Evolutionary conservation across 306 rosid species (phyloP), one percentile per base, ranked within the genome.

Genomic region (Alnus glutinosa): DNA sequence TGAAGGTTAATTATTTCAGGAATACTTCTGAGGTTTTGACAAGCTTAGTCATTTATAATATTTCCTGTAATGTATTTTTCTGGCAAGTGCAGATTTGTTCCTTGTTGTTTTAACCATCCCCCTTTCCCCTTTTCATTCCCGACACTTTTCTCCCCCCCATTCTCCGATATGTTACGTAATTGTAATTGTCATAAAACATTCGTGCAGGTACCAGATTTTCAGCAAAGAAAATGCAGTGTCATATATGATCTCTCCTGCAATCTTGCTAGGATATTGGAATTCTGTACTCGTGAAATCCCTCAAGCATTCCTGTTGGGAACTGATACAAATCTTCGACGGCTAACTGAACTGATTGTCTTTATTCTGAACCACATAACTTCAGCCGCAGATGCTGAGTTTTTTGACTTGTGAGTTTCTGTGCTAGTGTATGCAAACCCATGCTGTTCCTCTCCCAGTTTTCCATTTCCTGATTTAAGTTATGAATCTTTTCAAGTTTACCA

Each of bases 171-270:
- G 64, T 28, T 28, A 23, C 28, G 28, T 23, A 23, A 23, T 50
- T 78, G 48, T 78, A 63, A 73, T 62, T 76, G 86, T 58, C 81
- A 67, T 59, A 77, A 77, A 78, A 67, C 51, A 79, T 72, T 36
- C 55, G 82, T 83, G 77, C 94, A 95, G 99, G 99, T 95, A 74
- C 32, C 89, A 80, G 98, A 95, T 81, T 95, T 93, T 88, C 98
- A 95, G 81, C 99, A 95, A 86, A 89, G 91, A 85, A 93, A 93
- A 88, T 95, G 99, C 83, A 85, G 84, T 85, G 92, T 91, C 77
- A 90, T 93, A 84, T 95, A 90, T 86, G 99, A 95, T 85, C 99
- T 93, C 73, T 95, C 99, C 39, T 91, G 99, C 84, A 95, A 95
- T 87, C 98, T 95, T 75, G 86, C 98, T 58, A 89, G 96, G 86